These are phyloP conservation scores for Sugiyamaella lignohabitans DNA, from an alignment of 805 yeast species.

Conservation along the genomic window DNA sequence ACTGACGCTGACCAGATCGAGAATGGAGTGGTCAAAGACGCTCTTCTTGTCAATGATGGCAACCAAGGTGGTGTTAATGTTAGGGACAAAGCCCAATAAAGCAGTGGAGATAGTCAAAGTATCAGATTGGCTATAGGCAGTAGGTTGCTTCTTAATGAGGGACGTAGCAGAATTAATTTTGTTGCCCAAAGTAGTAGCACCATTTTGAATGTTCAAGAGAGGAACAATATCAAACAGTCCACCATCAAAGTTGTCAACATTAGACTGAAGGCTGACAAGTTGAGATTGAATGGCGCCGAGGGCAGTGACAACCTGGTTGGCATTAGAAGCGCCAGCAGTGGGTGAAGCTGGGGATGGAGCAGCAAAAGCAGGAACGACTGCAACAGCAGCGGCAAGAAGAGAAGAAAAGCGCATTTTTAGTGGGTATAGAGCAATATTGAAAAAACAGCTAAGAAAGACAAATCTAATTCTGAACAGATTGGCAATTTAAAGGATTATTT, in stretches of 20 bases:
- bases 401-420: not conserved
- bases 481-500: too few species aligned
- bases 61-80: slow-evolving; percentile 8
- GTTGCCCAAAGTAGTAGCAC: not conserved
- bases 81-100: slow-evolving; percentile 7
- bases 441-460: too few species aligned
- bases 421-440: not conserved
- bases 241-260: not conserved
- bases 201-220: slow-evolving; percentile 8
- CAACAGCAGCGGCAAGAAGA: not conserved
- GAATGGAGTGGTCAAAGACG: slow-evolving; percentile 11
- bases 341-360: slow-evolving; percentile 5
- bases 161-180: slow-evolving; percentile 5
- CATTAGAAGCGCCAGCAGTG: slow-evolving; percentile 1
- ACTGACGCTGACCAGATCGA: slow-evolving; percentile 8
- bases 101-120: slow-evolving; percentile 4
- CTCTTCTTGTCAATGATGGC: slow-evolving; percentile 11
- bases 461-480: too few species aligned
- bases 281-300: slow-evolving; percentile 1
- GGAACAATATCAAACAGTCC: slow-evolving; percentile 7
- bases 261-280: not conserved
- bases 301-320: not conserved
- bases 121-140: slow-evolving; percentile 2
- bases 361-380: slow-evolving; percentile 2
- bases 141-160: not conserved